These are phyloP conservation scores for Alternaria burnsii DNA, from an alignment of 2,329 filamentous ascomycete species.

Conservation along the genomic window DNA sequence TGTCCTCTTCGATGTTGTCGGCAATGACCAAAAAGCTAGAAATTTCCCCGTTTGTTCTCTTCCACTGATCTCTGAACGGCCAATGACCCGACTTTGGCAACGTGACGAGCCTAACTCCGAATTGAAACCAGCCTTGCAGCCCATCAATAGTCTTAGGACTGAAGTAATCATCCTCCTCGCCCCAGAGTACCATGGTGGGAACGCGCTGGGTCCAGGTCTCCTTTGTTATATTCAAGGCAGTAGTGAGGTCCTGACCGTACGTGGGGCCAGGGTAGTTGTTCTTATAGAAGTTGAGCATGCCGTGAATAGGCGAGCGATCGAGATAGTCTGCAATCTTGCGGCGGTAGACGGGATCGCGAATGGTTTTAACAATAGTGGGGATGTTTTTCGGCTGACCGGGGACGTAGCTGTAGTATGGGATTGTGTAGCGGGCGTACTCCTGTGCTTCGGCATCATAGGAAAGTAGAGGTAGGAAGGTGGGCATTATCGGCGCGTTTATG, in stretches of 20 bases:
- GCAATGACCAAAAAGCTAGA: too few relatives aligned
- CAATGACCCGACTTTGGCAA: too few relatives aligned
- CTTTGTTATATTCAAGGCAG: neutral
- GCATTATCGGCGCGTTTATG: neutral
- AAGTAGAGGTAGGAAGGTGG: neutral
- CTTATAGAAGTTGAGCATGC: neutral
- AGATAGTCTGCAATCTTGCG: neutral
- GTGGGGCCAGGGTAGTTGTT: neutral
- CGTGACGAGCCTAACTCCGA: too few relatives aligned
- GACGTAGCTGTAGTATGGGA: neutral
- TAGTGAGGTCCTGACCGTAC: neutral
- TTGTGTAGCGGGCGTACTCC: neutral
- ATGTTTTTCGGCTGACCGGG: neutral
- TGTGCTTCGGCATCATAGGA: neutral
- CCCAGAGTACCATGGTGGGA: neutral
- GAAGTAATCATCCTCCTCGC: neutral
- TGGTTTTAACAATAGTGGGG: neutral
- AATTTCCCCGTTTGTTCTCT: too few relatives aligned
- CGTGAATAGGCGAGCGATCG: neutral
- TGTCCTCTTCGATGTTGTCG: fast-evolving
- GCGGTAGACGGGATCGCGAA: neutral
- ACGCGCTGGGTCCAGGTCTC: neutral
- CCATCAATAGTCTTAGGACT: too few relatives aligned
- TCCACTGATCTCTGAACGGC: too few relatives aligned
- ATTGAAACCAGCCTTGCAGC: too few relatives aligned